Percentiles rank a stretch among this genome's conserved stretches.
phyloP scores from a whole-genome alignment of 495 filamentous ascomycete species.

The Physcia stellaris region DNA sequence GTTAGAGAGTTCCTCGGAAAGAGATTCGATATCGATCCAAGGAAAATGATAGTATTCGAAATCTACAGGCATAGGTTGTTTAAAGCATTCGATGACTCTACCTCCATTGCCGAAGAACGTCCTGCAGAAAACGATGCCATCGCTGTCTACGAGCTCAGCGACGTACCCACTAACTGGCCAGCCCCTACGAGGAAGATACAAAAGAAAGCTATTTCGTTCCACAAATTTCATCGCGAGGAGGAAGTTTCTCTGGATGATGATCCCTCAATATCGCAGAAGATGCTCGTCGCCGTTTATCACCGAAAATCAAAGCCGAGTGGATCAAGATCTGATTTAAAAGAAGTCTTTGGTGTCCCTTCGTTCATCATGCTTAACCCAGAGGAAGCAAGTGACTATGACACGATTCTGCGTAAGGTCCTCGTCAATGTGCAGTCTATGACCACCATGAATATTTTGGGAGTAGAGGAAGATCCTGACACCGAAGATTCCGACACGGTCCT shows the following conservation, averaged over 20 bases:
- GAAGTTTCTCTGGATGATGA: constrained; percentile 44
- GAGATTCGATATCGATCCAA: constrained; percentile 42
- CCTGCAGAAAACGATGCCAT: constrained; percentile 51
- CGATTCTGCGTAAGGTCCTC: constrained; percentile 50
- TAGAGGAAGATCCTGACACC: constrained; percentile 23
- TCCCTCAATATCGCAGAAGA: constrained; percentile 43
- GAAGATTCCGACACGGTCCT: constrained; percentile 64
- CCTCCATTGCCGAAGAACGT: constrained; percentile 49
- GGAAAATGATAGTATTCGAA: constrained; percentile 57
- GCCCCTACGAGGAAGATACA: constrained; percentile 34
- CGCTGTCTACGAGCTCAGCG: constrained; percentile 69
- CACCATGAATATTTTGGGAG: constrained; percentile 43
- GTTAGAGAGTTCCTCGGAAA: constrained; percentile 66
- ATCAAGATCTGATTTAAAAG: constrained; percentile 25
- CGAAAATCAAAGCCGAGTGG: constrained; percentile 38
- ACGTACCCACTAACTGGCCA: constrained; percentile 61
- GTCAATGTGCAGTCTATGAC: constrained; percentile 44
- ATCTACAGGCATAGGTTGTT: constrained; percentile 72
- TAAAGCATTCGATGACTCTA: constrained; percentile 58
- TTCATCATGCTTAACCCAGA: constrained; percentile 48
- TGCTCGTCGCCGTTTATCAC: constrained; percentile 73
- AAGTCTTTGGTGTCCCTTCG: constrained; percentile 40
- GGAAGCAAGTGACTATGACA: constrained; percentile 43
- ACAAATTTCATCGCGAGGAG: constrained; percentile 40
- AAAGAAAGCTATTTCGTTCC: constrained; percentile 22